Conservation (phyloP, 768 basidiomycete species). For the Suillus tomentosus region DNA sequence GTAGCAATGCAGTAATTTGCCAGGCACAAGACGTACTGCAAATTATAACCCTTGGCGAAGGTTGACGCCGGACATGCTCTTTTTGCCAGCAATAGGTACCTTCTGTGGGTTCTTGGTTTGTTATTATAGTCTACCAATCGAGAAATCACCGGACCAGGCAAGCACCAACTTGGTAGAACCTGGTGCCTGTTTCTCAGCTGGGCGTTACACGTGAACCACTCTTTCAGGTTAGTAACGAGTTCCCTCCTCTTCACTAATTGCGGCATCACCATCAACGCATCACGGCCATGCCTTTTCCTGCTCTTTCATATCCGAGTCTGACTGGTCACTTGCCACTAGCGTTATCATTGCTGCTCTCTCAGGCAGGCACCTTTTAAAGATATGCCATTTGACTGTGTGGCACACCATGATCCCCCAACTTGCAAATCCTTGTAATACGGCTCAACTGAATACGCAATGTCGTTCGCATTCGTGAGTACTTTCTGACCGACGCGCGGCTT, state of each 20-base stretch:
- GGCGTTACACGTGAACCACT: slow-evolving; percentile 5
- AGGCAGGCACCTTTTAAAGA: not conserved
- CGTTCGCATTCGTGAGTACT: not conserved
- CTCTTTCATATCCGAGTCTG: slow-evolving; percentile 6
- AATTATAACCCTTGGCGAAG: slow-evolving; percentile 14
- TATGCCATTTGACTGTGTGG: not conserved
- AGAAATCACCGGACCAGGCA: slow-evolving; percentile 9
- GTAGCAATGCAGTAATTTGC: slow-evolving; percentile 14
- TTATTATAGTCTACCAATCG: slow-evolving; percentile 15
- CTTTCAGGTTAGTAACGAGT: not conserved
- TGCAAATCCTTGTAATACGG: not conserved
- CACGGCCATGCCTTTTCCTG: slow-evolving; percentile 11
- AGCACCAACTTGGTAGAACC: not conserved
- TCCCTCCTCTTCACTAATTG: not conserved
- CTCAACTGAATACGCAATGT: not conserved
- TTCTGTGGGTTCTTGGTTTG: slow-evolving; percentile 9
- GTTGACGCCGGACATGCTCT: slow-evolving; percentile 12
- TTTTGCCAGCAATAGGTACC: slow-evolving; percentile 6
- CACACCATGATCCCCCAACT: not conserved
- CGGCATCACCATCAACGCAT: slow-evolving; percentile 10
- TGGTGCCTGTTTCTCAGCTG: slow-evolving; percentile 13
- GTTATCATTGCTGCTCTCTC: not conserved
- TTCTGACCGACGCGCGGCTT: not conserved
- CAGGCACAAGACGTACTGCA: slow-evolving; percentile 16
- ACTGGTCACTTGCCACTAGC: slow-evolving; percentile 3